Conservation (phyloP, 371 early-diverging fungal species). For the Dinochytrium kinnereticum region DNA sequence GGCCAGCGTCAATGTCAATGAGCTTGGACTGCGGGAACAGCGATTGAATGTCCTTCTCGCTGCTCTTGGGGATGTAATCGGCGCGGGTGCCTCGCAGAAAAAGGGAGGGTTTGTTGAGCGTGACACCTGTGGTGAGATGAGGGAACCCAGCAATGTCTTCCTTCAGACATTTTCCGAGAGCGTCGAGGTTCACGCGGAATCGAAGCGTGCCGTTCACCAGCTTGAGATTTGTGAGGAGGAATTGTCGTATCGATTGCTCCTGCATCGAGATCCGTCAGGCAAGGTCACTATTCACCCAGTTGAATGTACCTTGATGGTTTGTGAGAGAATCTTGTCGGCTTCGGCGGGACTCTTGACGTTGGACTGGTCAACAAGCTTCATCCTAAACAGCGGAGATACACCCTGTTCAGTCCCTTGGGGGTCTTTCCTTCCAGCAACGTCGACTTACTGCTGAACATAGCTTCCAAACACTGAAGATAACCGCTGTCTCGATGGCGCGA, state of each 20-base stretch:
- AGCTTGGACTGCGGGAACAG: constrained; percentile 72
- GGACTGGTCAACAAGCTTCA: constrained; percentile 70
- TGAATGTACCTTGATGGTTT: constrained; percentile 43
- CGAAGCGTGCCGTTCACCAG: constrained; percentile 48
- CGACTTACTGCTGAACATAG: constrained; percentile 18
- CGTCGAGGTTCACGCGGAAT: constrained; percentile 76
- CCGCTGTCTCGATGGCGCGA: constrained; percentile 68
- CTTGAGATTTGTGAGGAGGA: constrained; percentile 88
- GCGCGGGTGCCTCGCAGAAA: constrained; percentile 82
- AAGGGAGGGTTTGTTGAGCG: constrained; percentile 67
- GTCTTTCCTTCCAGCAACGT: too few species aligned
- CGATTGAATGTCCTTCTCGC: constrained; percentile 52
- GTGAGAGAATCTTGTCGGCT: constrained; percentile 73
- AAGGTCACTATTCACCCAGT: too few species aligned
- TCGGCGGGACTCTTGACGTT: constrained; percentile 64
- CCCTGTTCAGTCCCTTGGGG: too few species aligned
- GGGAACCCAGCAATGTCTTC: constrained; percentile 32
- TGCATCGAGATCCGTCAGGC: constrained; percentile 23
- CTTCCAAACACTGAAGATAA: constrained; percentile 23
- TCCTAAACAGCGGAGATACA: too few species aligned
- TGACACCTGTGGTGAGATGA: constrained; percentile 49
- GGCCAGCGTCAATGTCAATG: constrained; percentile 51
- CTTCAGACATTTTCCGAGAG: constrained; percentile 62
- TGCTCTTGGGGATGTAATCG: constrained; percentile 63
- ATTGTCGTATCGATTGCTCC: constrained; percentile 76